A percentile compares a stretch with the other conserved stretches of the same genome.
Evolutionary conservation across 345 rosid species (phyloP).

Genomic region (Jatropha curcas): DNA sequence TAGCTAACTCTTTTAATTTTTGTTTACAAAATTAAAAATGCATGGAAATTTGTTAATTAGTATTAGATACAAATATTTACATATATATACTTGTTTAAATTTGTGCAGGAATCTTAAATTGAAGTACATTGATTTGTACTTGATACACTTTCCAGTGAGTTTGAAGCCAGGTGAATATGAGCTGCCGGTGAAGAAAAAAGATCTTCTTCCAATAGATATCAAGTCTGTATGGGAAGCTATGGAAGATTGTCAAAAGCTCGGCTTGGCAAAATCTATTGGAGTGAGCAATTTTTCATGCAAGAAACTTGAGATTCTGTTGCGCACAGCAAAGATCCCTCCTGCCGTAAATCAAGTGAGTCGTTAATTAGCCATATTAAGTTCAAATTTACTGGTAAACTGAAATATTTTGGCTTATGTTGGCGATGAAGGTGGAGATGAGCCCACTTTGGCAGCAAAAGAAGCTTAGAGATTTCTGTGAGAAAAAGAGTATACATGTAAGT

Average conservation of each 20-base stretch:
- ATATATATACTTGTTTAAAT: neutral
- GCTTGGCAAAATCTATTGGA: conserved; percentile 40
- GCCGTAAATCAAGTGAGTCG: conserved; percentile 37
- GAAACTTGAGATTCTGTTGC: conserved; percentile 37
- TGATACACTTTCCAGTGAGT: conserved; percentile 44
- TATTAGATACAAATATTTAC: too few species aligned
- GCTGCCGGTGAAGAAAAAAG: neutral
- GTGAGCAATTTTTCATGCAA: conserved; percentile 41
- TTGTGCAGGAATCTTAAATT: conserved; percentile 37
- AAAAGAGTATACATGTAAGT: conserved; percentile 26
- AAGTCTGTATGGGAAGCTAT: conserved; percentile 41
- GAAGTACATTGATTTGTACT: conserved; percentile 43
- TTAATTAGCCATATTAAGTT: neutral
- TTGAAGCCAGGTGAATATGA: conserved; percentile 14
- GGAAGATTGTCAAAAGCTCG: conserved; percentile 42
- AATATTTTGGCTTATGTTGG: neutral
- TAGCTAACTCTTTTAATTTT: too few species aligned
- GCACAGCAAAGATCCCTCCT: conserved; percentile 33
- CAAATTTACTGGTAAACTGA: too few species aligned
- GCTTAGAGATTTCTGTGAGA: conserved; percentile 29
- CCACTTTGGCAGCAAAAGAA: conserved; percentile 40
- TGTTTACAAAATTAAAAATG: too few species aligned
- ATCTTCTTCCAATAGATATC: conserved; percentile 23
- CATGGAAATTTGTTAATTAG: too few species aligned
- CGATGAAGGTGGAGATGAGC: conserved; percentile 41